Base-by-base conservation (phyloP, 78 protist species). In the Chrysochromulina parva region DNA sequence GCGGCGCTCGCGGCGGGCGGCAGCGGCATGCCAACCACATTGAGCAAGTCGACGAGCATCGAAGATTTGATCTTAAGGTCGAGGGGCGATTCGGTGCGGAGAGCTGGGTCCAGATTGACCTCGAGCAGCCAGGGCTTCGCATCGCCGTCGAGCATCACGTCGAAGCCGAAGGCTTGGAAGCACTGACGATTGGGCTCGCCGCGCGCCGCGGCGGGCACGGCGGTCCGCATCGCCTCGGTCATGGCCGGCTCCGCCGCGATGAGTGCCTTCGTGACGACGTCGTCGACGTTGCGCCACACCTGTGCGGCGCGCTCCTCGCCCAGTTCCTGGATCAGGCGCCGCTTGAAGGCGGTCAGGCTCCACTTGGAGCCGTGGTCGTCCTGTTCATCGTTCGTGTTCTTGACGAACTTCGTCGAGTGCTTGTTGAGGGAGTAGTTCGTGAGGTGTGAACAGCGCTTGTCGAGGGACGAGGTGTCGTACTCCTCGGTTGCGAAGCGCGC, bases 91-190 rank as follows among this genome's bases (percentile, higher is more conserved):
- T 73, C 90, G 28, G 93, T 76, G 22, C 47, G 22, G 47, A 94
- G 88, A 19, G 94, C 90, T 9, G 95, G 93, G 55, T 89, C 78
- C 52, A 92, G 60, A 74, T 94, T 94, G 38, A 88, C 90, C 84
- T 94, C 95, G 24, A 94, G 62, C 11, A 94, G 85, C 65, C 81
- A 80, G 47, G 92, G 88, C 76, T 22, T 16, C 26, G 81, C 88
- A 52, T 48, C 22, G 65, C 28, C 10, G 90, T 95, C 96, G 82
- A 95, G 71, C 92, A 95, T 85, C 58, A 95, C 85, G 88, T 95
- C 96, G 69, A 92, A 85, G 53, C 96, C 96, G 88, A 88, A 93
- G 69, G 93, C 48, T 92, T 95, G 95, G 73, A 93, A 94, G 90
- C 91, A 90, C n/a, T 20, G 76, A 58, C 20, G 3, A 55, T 82